A percentile compares a stretch with the other conserved stretches of the same genome.
phyloP scores from a whole-genome alignment of 1,139 yeast genomes.

The Hemisphaericaspora xylanilytica region DNA sequence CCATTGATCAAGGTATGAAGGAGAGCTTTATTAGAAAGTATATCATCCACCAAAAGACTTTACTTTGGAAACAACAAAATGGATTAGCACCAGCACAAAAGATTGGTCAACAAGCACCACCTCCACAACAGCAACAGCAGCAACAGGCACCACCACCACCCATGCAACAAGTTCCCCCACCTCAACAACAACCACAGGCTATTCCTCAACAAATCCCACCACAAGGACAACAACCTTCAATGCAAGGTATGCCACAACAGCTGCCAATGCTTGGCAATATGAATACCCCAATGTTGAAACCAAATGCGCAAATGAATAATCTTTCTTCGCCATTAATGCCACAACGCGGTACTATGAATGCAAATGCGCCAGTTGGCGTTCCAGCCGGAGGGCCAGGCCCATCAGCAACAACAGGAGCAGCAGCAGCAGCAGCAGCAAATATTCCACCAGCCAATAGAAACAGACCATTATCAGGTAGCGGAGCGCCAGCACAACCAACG shows the following conservation, averaged over 20 bases:
- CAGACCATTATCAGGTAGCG: conserved; percentile 5
- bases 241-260: conserved; percentile 14
- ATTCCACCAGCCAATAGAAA: conserved; percentile 4
- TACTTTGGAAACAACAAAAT: conserved; percentile 38
- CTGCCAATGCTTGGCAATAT: conserved; percentile 25
- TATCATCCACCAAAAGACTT: conserved; percentile 42
- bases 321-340: conserved; percentile 23
- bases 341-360: conserved; percentile 16
- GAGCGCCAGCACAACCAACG: neutral
- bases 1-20: conserved; percentile 30
- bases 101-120: conserved; percentile 14
- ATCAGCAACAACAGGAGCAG: conserved; percentile 12
- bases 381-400: conserved; percentile 5
- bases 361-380: conserved; percentile 4
- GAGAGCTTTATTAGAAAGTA: conserved; percentile 41
- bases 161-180: conserved; percentile 6
- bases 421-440: conserved; percentile 10
- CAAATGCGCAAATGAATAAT: conserved; percentile 17
- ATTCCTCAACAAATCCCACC: conserved; percentile 23
- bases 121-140: conserved; percentile 14
- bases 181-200: conserved; percentile 9
- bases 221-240: conserved; percentile 14
- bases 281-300: conserved; percentile 21
- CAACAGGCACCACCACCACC: conserved; percentile 3
- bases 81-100: conserved; percentile 14